Evolutionary conservation across 225 moss, liverwort and hornwort species (phyloP).

Genomic region (Polytrichum commune): DNA sequence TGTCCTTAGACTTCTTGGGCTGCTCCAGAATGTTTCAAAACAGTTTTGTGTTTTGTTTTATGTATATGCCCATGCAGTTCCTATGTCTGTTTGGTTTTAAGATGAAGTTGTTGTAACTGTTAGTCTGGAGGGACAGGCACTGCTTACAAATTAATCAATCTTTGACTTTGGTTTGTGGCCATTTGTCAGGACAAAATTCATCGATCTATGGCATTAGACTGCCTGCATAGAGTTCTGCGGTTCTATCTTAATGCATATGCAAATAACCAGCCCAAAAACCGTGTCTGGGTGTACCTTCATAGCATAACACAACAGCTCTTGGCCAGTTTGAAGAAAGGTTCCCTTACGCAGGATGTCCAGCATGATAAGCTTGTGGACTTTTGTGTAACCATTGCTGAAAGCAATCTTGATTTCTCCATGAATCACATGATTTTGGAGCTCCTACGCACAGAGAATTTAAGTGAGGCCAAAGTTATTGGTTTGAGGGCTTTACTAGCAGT

Average conservation of each 20-base stretch:
- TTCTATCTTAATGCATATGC: constrained; percentile 99
- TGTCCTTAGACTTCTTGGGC: neutral
- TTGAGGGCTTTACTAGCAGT: constrained; percentile 93
- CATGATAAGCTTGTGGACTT: constrained; percentile 99
- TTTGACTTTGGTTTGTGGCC: neutral
- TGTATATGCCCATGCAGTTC: no score
- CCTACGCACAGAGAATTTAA: constrained; percentile 83
- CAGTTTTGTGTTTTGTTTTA: no score
- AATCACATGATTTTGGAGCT: constrained; percentile 99
- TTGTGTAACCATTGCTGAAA: constrained; percentile 96
- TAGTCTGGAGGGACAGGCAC: no score
- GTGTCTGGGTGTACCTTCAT: constrained; percentile 96
- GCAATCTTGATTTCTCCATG: constrained; percentile 96
- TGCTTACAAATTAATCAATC: no score
- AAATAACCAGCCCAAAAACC: constrained; percentile 66
- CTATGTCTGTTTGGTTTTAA: no score
- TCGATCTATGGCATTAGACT: constrained; percentile 97
- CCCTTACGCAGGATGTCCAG: constrained; percentile 92
- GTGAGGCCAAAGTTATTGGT: constrained; percentile 99
- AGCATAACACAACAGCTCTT: constrained; percentile 85
- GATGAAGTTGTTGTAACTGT: no score
- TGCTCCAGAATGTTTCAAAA: neutral
- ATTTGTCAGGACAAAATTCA: constrained; percentile 82
- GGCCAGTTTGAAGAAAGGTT: constrained; percentile 91
- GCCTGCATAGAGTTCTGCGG: constrained; percentile 89